These are phyloP conservation scores for Paraphaeosphaeria minitans DNA, from an alignment of 2,329 filamentous ascomycete genomes.

Conservation along the genomic window DNA sequence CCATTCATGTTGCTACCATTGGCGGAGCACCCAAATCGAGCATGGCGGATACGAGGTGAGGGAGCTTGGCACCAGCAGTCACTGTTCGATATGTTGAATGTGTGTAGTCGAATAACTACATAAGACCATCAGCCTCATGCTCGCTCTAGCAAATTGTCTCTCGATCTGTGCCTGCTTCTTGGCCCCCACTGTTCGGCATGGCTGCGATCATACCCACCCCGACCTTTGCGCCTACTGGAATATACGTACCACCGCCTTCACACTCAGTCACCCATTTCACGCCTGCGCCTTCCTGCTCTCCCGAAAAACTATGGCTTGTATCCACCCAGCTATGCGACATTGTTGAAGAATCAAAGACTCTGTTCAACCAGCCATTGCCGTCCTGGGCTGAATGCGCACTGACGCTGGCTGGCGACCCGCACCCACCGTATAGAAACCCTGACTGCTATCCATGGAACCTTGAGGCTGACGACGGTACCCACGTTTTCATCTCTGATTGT, in stretches of 20 bases:
- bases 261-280: slow-evolving; percentile 2
- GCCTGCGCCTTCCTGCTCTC: neutral
- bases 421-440: neutral
- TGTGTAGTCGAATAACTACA: no score
- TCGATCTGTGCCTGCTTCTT: neutral
- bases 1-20: neutral
- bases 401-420: neutral
- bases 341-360: no score
- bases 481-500: neutral
- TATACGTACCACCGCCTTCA: neutral
- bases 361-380: neutral
- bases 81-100: neutral
- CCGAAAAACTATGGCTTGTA: neutral
- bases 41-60: neutral
- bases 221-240: neutral
- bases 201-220: neutral
- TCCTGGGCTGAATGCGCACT: slow-evolving; percentile 4
- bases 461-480: neutral
- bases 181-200: slow-evolving; percentile 1
- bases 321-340: neutral
- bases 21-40: neutral
- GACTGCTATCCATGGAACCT: neutral
- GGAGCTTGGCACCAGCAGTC: neutral
- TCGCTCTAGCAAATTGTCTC: neutral
- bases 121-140: neutral